Evolutionary conservation across 1,139 yeast genomes (phyloP), one percentile per base, ranked within the genome.

Genomic region (Ogataea hybrid): DNA sequence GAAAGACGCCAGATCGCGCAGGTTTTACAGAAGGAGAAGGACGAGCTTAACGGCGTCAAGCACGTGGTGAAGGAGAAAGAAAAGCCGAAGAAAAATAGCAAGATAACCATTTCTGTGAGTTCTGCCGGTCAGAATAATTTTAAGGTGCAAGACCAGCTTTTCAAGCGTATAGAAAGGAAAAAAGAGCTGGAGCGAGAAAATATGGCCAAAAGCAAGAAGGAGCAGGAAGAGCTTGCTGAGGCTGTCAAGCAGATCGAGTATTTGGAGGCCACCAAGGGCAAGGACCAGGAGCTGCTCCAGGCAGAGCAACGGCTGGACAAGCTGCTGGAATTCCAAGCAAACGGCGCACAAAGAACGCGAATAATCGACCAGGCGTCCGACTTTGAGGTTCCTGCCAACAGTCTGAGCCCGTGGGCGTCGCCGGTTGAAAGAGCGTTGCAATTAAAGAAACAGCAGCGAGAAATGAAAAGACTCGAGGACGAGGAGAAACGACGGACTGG

Each of bases 311-410:
- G 90, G 42, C 67, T 92, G 35, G 84, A 85, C 33, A 82, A 79
- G 21, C 67, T 94, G 37, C 68, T 94, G 36, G 76, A 79, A 48
- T 92, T 81, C 61, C 98, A 94, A 60, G 88, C 78, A 2, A 80
- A 92, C 8, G 86, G 95, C 5, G 89, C 90, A 1, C 94, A 88
- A 59, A 72, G 98, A 59, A 92, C 97, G 0, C 81, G 78, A 54
- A 89, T 94, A 50, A 90, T 94, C 32, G 99, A 94, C 58, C 84
- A 88, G 57, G 97, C 95, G 0, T 80, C 96, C 6, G 98, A 94
- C 60, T 92, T 81, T 59, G 94, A 84, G 39, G 49, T 74, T 35
- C 79, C 81, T 0, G 17, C 49, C 2, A 62, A 72, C 5, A 67
- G 75, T 0, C 67, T 77, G 2, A 79, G 73, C 53, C 71, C 80